Base-by-base conservation (phyloP, 2,329 filamentous ascomycete genomes). In the Fusarium sp. region DNA sequence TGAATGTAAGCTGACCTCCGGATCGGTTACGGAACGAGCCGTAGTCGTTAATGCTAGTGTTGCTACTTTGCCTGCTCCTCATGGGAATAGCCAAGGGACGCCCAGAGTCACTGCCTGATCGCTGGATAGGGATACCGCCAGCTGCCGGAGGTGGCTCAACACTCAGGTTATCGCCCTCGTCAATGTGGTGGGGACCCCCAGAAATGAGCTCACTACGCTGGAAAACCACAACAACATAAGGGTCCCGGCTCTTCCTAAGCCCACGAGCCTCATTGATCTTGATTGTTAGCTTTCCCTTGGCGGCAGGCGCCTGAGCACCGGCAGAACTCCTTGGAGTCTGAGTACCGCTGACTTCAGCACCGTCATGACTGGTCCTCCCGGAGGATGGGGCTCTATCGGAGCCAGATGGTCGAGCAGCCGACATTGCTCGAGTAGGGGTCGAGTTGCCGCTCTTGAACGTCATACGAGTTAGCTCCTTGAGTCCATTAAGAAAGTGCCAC, bases 181-280 rank as follows among this genome's bases (percentile, higher is more conserved):
- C 91, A 30, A 87, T 83, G 61, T 86, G 86, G 39, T 91, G 90
- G 18, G 95, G 93, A 6, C 94, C 94, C 62, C 93, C 92, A 2
- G 96, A 98, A 62, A 99, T 97, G 77, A 97, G 92, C 82, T 99
- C 96, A 79, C 95, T 97, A 81, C 94, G 93, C 81, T 99, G 96
- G 79, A 98, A 99, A 31, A 98, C 95, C 66, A 93, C 97, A 16
- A 99, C 95, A 58, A 98, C 94, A 78, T 99, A 99, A 3, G 96
- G 96, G 78, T 98, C 94, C 66, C 91, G 90, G 79, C 94, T 94
- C 65, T 91, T 93, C 68, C 92, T 89, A 58, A 99, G 84, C 15
- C 93, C 94, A 77, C 94, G 89, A 53, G 93, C 96, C 81, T 98
- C 94, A 56, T 91, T 87, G 61, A 99, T 96, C 80, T 93, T 95